Evolutionary conservation across 1,139 yeast genomes (phyloP).

Genomic region (Scheffersomyces quercinus): DNA sequence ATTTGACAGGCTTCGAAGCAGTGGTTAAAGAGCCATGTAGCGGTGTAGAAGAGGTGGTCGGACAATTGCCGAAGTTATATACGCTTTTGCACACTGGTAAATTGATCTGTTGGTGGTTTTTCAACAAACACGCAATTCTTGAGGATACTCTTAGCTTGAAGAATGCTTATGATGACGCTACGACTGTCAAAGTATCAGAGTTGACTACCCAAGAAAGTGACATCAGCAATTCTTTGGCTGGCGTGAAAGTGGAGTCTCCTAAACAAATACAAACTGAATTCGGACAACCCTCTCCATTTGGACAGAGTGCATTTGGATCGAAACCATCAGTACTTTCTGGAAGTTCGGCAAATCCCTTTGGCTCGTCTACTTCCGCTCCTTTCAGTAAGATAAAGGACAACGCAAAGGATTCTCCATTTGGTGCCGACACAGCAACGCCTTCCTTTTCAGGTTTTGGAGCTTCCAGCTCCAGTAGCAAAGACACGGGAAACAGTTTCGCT

Average conservation of each 20-base stretch:
- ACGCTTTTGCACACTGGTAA: conserved; percentile 63
- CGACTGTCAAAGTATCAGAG: neutral
- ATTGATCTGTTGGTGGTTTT: conserved; percentile 65
- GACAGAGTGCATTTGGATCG: no score
- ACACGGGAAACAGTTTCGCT: conserved; percentile 8
- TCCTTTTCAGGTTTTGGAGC: conserved; percentile 5
- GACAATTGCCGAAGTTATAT: conserved; percentile 64
- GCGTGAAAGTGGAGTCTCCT: no score
- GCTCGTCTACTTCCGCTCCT: conserved; percentile 4
- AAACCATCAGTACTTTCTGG: no score
- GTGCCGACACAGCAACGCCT: neutral
- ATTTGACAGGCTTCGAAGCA: conserved; percentile 43
- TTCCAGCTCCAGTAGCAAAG: conserved; percentile 11
- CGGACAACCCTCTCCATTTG: no score
- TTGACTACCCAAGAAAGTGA: no score
- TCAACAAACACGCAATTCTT: conserved; percentile 50
- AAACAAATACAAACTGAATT: no score
- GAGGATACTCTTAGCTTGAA: conserved; percentile 22
- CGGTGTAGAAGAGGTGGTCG: conserved; percentile 53
- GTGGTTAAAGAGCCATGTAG: conserved; percentile 53
- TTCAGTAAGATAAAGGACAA: conserved; percentile 1
- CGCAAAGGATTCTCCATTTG: neutral
- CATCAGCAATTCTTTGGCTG: no score
- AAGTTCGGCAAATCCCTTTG: conserved; percentile 6
- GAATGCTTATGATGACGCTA: conserved; percentile 11